Base-by-base conservation (phyloP, 2,329 filamentous ascomycete species). In the Mariannaea sp. region DNA sequence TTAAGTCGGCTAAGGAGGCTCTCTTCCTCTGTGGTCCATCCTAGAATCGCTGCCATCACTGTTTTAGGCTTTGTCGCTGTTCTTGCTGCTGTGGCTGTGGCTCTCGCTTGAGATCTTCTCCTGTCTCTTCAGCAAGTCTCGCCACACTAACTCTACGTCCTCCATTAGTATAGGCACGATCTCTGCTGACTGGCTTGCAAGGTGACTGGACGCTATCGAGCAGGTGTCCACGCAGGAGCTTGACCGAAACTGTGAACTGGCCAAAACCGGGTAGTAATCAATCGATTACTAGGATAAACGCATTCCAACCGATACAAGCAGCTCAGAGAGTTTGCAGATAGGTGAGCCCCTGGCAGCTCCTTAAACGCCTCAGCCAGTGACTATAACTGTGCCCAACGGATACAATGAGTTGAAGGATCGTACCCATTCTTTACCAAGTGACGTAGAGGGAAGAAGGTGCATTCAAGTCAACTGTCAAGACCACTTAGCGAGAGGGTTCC, bases 401-500 rank as follows among this genome's bases (percentile, higher is more conserved):
- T n/a, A n/a, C n/a, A n/a, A n/a, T n/a, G n/a, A n/a, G n/a, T n/a
- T n/a, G n/a, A n/a, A n/a, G n/a, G n/a, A n/a, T n/a, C n/a, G n/a
- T n/a, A n/a, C n/a, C n/a, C n/a, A n/a, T n/a, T n/a, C n/a, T n/a
- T n/a, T n/a, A n/a, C n/a, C n/a, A n/a, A n/a, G n/a, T n/a, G n/a
- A n/a, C n/a, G n/a, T n/a, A n/a, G n/a, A n/a, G n/a, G n/a, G n/a
- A n/a, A n/a, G n/a, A n/a, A n/a, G n/a, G n/a, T n/a, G n/a, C n/a
- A n/a, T n/a, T n/a, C 22, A 24, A 30, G 4, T 12, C 13, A 7
- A 3, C 7, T 7, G n/a, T 39, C 24, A 56, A 39, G 53, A 56
- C 53, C 53, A 56, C 43, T 56, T 56, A 2, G 53, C 53, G 13
- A 56, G 38, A 7, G 53, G 53, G 10, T 56, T 56, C 49, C 48